phyloP scores from a whole-genome alignment of 352 stramenopile genomes.

The Phytophthora pistaciae region DNA sequence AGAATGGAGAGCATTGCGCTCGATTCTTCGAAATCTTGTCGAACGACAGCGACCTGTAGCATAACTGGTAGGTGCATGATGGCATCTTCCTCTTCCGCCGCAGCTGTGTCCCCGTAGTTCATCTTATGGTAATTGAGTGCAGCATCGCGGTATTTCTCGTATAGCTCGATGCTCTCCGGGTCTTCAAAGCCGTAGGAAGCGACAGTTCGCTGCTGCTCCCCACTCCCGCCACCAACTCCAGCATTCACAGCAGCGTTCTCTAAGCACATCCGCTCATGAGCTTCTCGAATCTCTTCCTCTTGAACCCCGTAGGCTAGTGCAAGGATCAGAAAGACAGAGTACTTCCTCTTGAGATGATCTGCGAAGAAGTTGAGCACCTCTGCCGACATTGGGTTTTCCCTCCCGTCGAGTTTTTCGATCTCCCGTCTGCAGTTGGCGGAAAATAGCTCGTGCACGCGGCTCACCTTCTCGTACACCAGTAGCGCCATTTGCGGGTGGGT shows the following conservation, averaged over 20 bases:
- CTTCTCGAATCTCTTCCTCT: constrained; percentile 83
- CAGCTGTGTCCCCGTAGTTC: constrained; percentile 83
- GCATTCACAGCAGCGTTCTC: constrained; percentile 81
- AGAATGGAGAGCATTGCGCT: constrained; percentile 82
- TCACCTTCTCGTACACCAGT: constrained; percentile 90
- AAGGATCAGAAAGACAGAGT: constrained; percentile 89
- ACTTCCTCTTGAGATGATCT: constrained; percentile 89
- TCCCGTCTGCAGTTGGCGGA: constrained; percentile 81
- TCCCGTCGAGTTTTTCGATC: constrained; percentile 63
- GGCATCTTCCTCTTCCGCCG: constrained; percentile 87
- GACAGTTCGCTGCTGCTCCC: constrained; percentile 56
- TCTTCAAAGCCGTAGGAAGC: constrained; percentile 82
- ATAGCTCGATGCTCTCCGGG: constrained; percentile 77
- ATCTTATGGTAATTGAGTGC: constrained; percentile 87
- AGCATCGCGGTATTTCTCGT: constrained; percentile 88
- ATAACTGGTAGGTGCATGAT: constrained; percentile 93
- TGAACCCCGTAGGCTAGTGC: constrained; percentile 78
- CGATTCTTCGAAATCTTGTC: constrained; percentile 74
- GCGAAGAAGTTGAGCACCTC: constrained; percentile 87
- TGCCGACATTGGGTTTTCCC: constrained; percentile 50
- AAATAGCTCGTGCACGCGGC: constrained; percentile 88
- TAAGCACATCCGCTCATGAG: constrained; percentile 84
- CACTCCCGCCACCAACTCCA: constrained; percentile 77
- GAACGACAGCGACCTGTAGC: constrained; percentile 81
- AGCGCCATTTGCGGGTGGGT: constrained; percentile 84